Evolutionary conservation across 2,329 filamentous ascomycete species (phyloP).

Genomic region (Hymenoscyphus linearis): DNA sequence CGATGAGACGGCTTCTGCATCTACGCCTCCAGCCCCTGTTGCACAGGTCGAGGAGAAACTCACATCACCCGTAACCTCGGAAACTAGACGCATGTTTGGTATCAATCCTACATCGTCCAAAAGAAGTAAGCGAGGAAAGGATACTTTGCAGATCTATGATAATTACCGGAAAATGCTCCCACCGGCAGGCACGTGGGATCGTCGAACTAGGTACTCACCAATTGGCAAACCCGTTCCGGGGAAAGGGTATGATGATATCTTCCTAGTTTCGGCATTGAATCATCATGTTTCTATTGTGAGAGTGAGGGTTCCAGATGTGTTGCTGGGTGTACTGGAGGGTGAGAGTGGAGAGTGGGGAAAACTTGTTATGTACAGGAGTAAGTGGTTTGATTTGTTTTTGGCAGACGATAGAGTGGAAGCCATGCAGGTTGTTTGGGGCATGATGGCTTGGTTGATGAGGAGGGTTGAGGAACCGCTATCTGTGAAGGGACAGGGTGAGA

Average conservation of each 20-base stretch:
- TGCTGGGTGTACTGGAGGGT: conserved; percentile 46
- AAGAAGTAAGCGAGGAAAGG: conserved; percentile 16
- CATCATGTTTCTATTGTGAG: conserved; percentile 56
- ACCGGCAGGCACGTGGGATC: conserved; percentile 55
- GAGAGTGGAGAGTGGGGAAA: conserved; percentile 40
- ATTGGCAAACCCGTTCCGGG: conserved; percentile 46
- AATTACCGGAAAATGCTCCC: conserved; percentile 58
- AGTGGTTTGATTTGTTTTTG: conserved; percentile 57
- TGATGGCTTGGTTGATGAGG: conserved; percentile 58
- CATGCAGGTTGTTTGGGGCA: conserved; percentile 52
- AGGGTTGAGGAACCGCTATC: conserved; percentile 5
- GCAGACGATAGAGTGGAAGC: conserved; percentile 49
- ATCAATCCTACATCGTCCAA: conserved; percentile 17
- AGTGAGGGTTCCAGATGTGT: conserved; percentile 49
- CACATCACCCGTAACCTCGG: conserved; percentile 9
- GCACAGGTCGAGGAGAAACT: conserved; percentile 1
- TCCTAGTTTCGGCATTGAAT: conserved; percentile 55
- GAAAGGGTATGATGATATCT: conserved; percentile 52
- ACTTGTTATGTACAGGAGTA: conserved; percentile 51
- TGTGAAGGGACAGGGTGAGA: conserved; percentile 4
- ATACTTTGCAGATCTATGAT: conserved; percentile 54
- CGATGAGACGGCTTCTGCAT: conserved; percentile 6
- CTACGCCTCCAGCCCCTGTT: conserved; percentile 1
- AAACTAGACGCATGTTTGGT: conserved; percentile 18
- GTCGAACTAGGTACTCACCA: conserved; percentile 51